Conservation (phyloP, 257 asterid genomes). For the Fraxinus quadrangulata region DNA sequence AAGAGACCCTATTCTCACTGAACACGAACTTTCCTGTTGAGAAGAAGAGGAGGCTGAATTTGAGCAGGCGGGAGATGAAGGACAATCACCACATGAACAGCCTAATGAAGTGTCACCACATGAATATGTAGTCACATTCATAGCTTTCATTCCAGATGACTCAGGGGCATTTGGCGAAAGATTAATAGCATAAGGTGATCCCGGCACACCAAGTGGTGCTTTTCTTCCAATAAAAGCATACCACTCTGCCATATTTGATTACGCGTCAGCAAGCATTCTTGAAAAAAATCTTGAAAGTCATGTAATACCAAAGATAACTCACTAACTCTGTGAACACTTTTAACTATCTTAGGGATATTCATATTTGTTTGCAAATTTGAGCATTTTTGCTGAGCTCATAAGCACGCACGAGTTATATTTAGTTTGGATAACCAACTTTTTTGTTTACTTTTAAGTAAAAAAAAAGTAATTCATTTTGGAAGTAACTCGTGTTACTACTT, state of each 20-base stretch:
- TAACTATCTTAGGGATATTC: too few relatives aligned
- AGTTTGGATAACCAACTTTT: neutral
- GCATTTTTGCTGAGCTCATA: too few relatives aligned
- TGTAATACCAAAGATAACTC: too few relatives aligned
- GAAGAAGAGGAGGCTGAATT: constrained; percentile 67
- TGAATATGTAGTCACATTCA: constrained; percentile 82
- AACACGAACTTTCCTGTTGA: constrained; percentile 67
- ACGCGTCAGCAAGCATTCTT: constrained; percentile 28
- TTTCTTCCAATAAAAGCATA: constrained; percentile 74
- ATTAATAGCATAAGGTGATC: constrained; percentile 90
- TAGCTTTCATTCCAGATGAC: constrained; percentile 78
- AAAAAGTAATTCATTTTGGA: too few relatives aligned
- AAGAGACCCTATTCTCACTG: constrained; percentile 75
- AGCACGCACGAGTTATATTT: too few relatives aligned
- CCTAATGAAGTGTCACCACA: constrained; percentile 92
- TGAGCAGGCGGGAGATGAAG: constrained; percentile 70
- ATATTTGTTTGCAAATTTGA: too few relatives aligned
- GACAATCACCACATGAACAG: constrained; percentile 99
- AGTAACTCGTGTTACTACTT: neutral
- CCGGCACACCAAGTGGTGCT: constrained; percentile 77
- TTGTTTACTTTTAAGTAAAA: too few relatives aligned
- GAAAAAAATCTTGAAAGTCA: neutral
- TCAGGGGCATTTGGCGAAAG: constrained; percentile 67
- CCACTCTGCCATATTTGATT: constrained; percentile 71
- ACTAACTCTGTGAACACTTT: too few relatives aligned